Base-by-base conservation (phyloP, 2,329 filamentous ascomycete species). In the Penicillium sclerotigenum region DNA sequence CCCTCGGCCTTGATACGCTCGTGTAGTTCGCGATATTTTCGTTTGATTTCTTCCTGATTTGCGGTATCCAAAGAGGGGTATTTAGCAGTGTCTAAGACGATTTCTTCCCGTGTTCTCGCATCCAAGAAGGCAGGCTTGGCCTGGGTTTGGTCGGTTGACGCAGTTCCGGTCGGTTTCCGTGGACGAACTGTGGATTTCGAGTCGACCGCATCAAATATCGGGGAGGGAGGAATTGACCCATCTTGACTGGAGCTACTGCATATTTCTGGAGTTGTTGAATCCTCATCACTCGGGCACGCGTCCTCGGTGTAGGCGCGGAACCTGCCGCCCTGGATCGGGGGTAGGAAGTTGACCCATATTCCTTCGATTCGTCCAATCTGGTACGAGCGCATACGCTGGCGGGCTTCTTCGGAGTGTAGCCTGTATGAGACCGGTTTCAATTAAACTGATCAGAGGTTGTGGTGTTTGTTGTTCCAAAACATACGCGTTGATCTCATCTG, bases 401-500 rank as follows among this genome's bases (percentile, higher is more conserved):
- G 85, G 16, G 94, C 87, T 68, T 92, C 88, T 40, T 78, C 65
- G 1, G 93, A 97, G 73, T 99, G 94, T 31, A 97, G 80, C 38
- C 91, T 95, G 65, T 13, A 42, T 34, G 36, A 47, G 66, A 53
- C 65, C 59, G 31, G 46, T 49, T 59, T 60, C 47, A 18, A 53
- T 62, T 56, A 65, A 61, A 28, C 47, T 20, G 22, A 43, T 29
- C 8, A 54, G 64, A 56, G 31, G 52, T 52, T 45, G 46, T 33
- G 37, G 20, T 43, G n/a, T n/a, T 29, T 53, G 20, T n/a, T 41
- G 42, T 37, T 38, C 29, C 41, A 53, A 53, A 57, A 80, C 87
- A 48, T 82, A 97, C 90, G 87, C 90, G 73, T 88, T 90, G 59
- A 97, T 87, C 75, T 97, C 94, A 73, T 97, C 92, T 11, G 93